phyloP scores from a whole-genome alignment of 805 yeast genomes.

The Pichia deserticola region DNA sequence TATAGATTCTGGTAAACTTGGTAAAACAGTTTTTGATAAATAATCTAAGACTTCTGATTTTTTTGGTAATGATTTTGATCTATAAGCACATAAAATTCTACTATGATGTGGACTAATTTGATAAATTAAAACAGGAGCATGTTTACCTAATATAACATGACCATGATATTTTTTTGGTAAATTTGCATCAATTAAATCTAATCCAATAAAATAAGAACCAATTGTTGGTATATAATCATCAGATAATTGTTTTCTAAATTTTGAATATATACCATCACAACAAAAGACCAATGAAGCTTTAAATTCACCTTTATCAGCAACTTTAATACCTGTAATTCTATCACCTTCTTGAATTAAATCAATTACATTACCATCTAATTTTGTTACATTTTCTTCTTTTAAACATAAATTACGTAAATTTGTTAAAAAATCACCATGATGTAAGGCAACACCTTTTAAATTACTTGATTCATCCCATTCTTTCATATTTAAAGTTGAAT shows the following conservation, averaged over 20 bases:
- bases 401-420: slow-evolving; percentile 69
- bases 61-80: slow-evolving; percentile 67
- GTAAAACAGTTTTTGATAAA: slow-evolving; percentile 52
- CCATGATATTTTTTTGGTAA: slow-evolving; percentile 74
- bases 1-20: slow-evolving; percentile 56
- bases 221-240: slow-evolving; percentile 56
- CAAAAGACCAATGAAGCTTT: slow-evolving; percentile 61
- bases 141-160: slow-evolving; percentile 80
- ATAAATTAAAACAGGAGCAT: slow-evolving; percentile 83
- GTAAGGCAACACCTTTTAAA: slow-evolving; percentile 77
- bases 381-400: slow-evolving; percentile 64
- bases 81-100: slow-evolving; percentile 82
- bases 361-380: slow-evolving; percentile 79
- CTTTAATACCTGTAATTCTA: slow-evolving; percentile 71
- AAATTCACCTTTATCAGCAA: slow-evolving; percentile 39
- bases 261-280: slow-evolving; percentile 93
- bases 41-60: slow-evolving; percentile 47
- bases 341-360: slow-evolving; percentile 46
- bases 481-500: slow-evolving; percentile 41
- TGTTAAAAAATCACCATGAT: slow-evolving; percentile 81
- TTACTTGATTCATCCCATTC: slow-evolving; percentile 55
- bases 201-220: slow-evolving; percentile 82
- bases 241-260: slow-evolving; percentile 70
- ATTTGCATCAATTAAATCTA: slow-evolving; percentile 66
- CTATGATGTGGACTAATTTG: slow-evolving; percentile 81